Evolutionary conservation across 2,329 filamentous ascomycete species (phyloP), one percentile per base, ranked within the genome.

Genomic region (Xylaria sp.): DNA sequence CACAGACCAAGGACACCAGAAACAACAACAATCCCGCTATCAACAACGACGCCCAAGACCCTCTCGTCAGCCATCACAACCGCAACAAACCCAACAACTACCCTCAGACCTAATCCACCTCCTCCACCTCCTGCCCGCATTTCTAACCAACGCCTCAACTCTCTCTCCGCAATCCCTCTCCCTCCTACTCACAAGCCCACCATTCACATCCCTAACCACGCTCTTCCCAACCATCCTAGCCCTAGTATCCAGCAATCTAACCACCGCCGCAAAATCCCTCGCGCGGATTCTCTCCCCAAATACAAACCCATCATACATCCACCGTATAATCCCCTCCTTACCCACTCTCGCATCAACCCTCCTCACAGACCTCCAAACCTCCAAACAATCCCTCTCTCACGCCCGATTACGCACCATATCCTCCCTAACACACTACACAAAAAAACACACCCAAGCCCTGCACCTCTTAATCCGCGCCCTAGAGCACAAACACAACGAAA

Each of bases 241-340:
- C 1, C 74, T 86, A 4, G 64, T 87, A 17, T 85, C 84, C 2
- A 70, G 77, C 0, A 76, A 78, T n/a, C 78, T 89, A 0, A 81
- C 83, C 57, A 71, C 77, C 1, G 79, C 80, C 14, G 84, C 85
- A 25, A 75, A 80, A 14, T 69, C 77, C 15, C 77, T 87, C 23
- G 79, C 83, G 1, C 80, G 84, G 40, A 76, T 84, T 35, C 72
- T 78, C 2, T 78, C 81, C 65, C 83, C 83, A 0, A 75, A 76
- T 15, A 84, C 82, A 0, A 85, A 85, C 72, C 78, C 83, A 0
- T 84, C 84, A 19, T 85, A 80, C 70, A 76, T 88, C n/a, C 86
- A 88, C 75, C 84, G 86, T 19, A 74, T 79, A 23, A 82, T 89
- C 52, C 78, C 84, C 1, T 75, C 78, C 17, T 76, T 89, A 2